These are phyloP conservation scores for Collybiopsis luxurians DNA, from an alignment of 768 basidiomycete species.

Conservation along the genomic window DNA sequence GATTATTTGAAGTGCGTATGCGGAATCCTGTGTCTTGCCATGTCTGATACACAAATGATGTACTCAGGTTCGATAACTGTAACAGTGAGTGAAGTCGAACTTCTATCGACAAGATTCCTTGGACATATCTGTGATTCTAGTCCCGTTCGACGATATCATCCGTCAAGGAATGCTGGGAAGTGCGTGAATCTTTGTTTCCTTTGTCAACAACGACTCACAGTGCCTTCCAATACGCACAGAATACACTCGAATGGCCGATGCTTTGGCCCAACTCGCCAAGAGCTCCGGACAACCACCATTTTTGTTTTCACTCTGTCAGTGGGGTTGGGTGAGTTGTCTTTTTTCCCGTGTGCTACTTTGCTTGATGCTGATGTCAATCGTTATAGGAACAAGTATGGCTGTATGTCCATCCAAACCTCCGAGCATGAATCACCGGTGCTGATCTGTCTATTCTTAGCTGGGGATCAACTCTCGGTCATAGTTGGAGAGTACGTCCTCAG, in stretches of 20 bases:
- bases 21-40: no score
- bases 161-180: slow-evolving; percentile 54
- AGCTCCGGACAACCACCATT: slow-evolving; percentile 45
- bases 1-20: slow-evolving; percentile 58
- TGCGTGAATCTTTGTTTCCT: slow-evolving; percentile 26
- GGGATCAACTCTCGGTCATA: slow-evolving; percentile 59
- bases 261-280: slow-evolving; percentile 47
- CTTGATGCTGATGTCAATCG: not conserved
- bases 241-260: slow-evolving; percentile 61
- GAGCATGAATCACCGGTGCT: no score
- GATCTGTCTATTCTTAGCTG: slow-evolving; percentile 39
- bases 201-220: no score
- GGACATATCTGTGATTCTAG: slow-evolving; percentile 23
- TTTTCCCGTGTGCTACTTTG: not conserved
- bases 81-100: slow-evolving; percentile 34
- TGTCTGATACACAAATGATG: not conserved
- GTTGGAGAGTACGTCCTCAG: slow-evolving; percentile 53
- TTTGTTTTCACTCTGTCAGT: slow-evolving; percentile 60
- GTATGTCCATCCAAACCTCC: slow-evolving; percentile 21
- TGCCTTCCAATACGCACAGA: slow-evolving; percentile 25
- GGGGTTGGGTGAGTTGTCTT: slow-evolving; percentile 56
- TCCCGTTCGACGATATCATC: slow-evolving; percentile 57
- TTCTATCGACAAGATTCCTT: not conserved
- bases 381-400: slow-evolving; percentile 49
- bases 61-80: slow-evolving; percentile 47